Base-by-base conservation (phyloP, 1,284 basidiomycete genomes). In the Sphagnurus paluster region DNA sequence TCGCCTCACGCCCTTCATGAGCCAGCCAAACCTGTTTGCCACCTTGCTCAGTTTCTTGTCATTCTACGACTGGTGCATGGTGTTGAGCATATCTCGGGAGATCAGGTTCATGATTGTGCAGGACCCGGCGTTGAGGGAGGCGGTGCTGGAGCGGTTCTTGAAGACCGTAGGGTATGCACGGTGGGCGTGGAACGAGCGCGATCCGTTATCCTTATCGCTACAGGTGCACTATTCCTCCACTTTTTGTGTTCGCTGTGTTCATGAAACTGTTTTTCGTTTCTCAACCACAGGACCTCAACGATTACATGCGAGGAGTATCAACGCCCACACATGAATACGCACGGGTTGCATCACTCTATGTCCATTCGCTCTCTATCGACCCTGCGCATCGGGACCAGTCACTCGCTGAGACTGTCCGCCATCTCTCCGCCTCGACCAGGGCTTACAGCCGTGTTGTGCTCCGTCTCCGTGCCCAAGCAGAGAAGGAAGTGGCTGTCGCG, bases 271-370 rank as follows among this genome's bases (percentile, higher is more conserved):
- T 24, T 5, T 23, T 24, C 19, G 29, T 19, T 25, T 14, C 17
- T 46, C 20, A 20, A n/a, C 26, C 45, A 19, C 50, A 89, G 84
- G 88, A 91, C 62, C 72, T 92, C 29, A 77, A 79, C 56, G 75
- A 82, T 40, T 92, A 90, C 57, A 82, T 91, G 77, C 76, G 81
- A 41, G 85, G 86, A 2, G 83, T 90, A 1, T 82, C 80, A 5
- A 76, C 87, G 30, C 87, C 89, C 5, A 74, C 75, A 3, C 82
- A 90, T 52, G 77, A 85, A 50, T 90, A 86, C 55, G 72, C 79
- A 1, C 74, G 76, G 4, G 70, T 79, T 24, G 78, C 87, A 3
- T 68, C 71, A 10, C 62, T 71, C 19, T 82, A 80, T 55, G 67
- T 84, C 2, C 74, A 80, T 55, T 65, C 72, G 35, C 56, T 72